Conservation (phyloP, 768 basidiomycete species). For the Mycena amicta region DNA sequence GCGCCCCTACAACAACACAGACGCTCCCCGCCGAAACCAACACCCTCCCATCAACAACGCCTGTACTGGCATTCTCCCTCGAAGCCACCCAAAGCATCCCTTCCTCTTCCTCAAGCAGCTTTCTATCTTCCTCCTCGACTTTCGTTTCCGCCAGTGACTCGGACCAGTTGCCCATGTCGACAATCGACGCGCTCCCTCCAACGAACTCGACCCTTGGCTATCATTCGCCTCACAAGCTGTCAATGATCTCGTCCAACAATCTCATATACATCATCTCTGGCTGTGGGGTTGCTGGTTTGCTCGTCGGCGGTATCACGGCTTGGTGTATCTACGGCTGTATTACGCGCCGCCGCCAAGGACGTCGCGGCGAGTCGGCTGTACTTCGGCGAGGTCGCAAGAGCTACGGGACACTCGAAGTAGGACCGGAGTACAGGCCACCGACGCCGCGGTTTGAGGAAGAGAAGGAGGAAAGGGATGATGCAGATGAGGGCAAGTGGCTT, state of each 20-base stretch:
- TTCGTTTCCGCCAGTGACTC: slow-evolving; percentile 16
- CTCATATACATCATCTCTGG: slow-evolving; percentile 33
- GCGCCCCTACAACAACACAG: slow-evolving; percentile 9
- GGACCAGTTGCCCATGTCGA: slow-evolving; percentile 29
- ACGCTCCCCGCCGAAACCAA: slow-evolving; percentile 3
- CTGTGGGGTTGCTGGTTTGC: slow-evolving; percentile 32
- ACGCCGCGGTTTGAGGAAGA: slow-evolving; percentile 15
- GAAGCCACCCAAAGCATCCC: slow-evolving; percentile 2
- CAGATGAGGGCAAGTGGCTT: slow-evolving; percentile 14
- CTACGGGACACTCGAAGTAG: slow-evolving; percentile 24
- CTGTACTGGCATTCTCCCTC: slow-evolving; percentile 8
- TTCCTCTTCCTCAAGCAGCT: slow-evolving; percentile 3
- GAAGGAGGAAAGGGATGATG: slow-evolving; percentile 6
- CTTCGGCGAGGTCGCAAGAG: slow-evolving; percentile 19
- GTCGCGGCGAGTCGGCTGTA: neutral
- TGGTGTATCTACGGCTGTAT: slow-evolving; percentile 42
- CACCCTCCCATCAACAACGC: slow-evolving; percentile 7
- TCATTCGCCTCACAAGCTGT: slow-evolving; percentile 16
- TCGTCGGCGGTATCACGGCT: slow-evolving; percentile 31
- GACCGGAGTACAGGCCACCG: slow-evolving; percentile 26
- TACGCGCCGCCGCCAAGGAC: slow-evolving; percentile 23
- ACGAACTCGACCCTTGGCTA: slow-evolving; percentile 18
- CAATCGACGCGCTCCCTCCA: slow-evolving; percentile 36
- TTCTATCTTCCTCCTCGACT: slow-evolving; percentile 19
- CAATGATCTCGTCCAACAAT: slow-evolving; percentile 26